phyloP scores from a whole-genome alignment of 1,284 basidiomycete genomes.

The Boletus albobrunnescens region DNA sequence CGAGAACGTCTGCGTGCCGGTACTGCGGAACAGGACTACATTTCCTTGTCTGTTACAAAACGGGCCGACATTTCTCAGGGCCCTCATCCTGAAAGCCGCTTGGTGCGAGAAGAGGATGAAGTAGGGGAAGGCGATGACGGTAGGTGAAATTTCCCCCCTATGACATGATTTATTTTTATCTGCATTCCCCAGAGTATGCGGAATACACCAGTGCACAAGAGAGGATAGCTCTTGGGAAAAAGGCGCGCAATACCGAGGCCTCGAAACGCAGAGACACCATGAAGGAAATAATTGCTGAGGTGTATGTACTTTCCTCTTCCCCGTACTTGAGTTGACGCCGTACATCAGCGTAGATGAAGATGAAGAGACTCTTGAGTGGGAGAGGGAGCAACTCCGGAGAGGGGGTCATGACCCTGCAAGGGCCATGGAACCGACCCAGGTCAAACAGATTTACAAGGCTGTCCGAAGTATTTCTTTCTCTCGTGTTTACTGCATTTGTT shows the following conservation, averaged over 20 bases:
- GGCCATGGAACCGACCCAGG: conserved; percentile 27
- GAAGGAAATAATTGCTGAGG: conserved; percentile 84
- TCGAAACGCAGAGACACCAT: conserved; percentile 69
- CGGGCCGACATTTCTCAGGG: conserved; percentile 53
- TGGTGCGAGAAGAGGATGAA: conserved; percentile 90
- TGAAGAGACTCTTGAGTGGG: conserved; percentile 90
- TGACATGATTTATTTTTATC: conserved; percentile 10
- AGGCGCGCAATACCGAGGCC: conserved; percentile 75
- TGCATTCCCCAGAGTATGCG: conserved; percentile 61
- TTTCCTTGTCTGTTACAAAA: conserved; percentile 72
- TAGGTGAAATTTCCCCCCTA: conserved; percentile 36
- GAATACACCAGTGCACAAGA: conserved; percentile 89
- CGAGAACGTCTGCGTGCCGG: conserved; percentile 59
- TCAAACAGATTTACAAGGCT: conserved; percentile 65
- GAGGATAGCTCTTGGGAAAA: conserved; percentile 82
- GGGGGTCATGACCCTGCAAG: conserved; percentile 52
- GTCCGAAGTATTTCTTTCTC: conserved; percentile 59
- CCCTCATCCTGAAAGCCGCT: conserved; percentile 85
- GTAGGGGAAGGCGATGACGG: conserved; percentile 91
- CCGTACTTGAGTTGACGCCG: conserved; percentile 13
- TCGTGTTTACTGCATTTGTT: conserved; percentile 9
- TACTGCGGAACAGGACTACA: conserved; percentile 68
- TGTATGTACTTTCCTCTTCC: conserved; percentile 46
- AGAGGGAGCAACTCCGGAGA: conserved; percentile 78
- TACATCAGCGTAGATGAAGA: conserved; percentile 70